Conservation (phyloP, 1,284 basidiomycete genomes). For the Pseudozyma hubeiensis region DNA sequence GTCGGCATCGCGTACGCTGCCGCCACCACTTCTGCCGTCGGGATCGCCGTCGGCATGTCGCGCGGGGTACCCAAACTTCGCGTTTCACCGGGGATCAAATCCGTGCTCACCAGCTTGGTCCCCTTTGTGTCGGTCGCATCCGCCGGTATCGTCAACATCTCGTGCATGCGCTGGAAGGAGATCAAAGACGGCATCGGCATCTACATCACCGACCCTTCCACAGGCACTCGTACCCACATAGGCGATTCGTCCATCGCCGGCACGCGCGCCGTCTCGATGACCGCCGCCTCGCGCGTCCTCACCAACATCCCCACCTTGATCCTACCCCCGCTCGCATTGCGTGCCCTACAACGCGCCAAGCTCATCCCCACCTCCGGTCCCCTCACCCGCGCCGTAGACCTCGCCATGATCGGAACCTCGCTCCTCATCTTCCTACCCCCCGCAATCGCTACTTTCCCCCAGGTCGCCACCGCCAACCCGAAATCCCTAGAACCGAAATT, state of each 20-base stretch:
- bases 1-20: constrained; percentile 71
- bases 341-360: constrained; percentile 65
- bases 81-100: constrained; percentile 43
- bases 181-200: constrained; percentile 73
- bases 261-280: constrained; percentile 72
- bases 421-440: constrained; percentile 73
- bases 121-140: constrained; percentile 72
- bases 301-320: constrained; percentile 73
- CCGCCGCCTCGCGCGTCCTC: constrained; percentile 71
- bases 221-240: constrained; percentile 65
- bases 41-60: constrained; percentile 72
- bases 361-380: constrained; percentile 46
- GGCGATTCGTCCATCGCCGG: constrained; percentile 72
- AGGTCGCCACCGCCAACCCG: constrained; percentile 70
- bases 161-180: constrained; percentile 74
- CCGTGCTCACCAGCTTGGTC: constrained; percentile 69
- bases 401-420: constrained; percentile 70
- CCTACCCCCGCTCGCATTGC: constrained; percentile 72
- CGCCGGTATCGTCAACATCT: constrained; percentile 62
- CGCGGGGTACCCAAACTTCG: constrained; percentile 70
- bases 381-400: constrained; percentile 45
- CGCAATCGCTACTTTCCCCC: constrained; percentile 74
- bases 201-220: constrained; percentile 64
- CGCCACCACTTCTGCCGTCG: constrained; percentile 72
- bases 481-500: constrained; percentile 70